phyloP scores from a whole-genome alignment of 805 yeast genomes.

The Suhomyces faveliae region DNA sequence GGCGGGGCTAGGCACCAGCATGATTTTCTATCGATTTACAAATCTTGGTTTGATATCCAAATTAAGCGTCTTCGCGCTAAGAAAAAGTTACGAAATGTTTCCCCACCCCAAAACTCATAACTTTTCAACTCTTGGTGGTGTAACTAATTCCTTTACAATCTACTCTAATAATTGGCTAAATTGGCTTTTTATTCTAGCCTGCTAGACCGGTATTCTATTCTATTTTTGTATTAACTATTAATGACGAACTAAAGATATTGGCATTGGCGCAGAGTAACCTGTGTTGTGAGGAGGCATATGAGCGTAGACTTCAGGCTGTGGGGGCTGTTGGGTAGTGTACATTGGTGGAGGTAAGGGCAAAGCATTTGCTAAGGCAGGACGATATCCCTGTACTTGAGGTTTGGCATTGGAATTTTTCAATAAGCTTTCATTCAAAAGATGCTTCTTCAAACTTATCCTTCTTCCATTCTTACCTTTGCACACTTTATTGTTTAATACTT shows the following conservation, averaged over 20 bases:
- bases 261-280: constrained; percentile 5
- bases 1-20: too few relatives aligned
- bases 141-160: too few relatives aligned
- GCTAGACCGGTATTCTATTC: neutral
- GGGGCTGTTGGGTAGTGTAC: neutral
- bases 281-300: constrained; percentile 5
- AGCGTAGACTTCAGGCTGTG: constrained; percentile 1
- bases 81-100: too few relatives aligned
- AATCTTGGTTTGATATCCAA: too few relatives aligned
- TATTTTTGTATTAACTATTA: constrained; percentile 1
- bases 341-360: constrained; percentile 6
- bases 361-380: neutral
- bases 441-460: constrained; percentile 36
- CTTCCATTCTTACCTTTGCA: constrained; percentile 46
- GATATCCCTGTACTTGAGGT: constrained; percentile 3
- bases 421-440: constrained; percentile 15
- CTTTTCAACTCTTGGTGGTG: too few relatives aligned
- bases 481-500: constrained; percentile 43
- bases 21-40: too few relatives aligned
- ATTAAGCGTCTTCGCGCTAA: too few relatives aligned
- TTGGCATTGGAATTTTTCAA: constrained; percentile 4
- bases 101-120: too few relatives aligned
- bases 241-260: constrained; percentile 12
- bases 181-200: too few relatives aligned
- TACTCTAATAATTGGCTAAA: too few relatives aligned